Base-by-base conservation (phyloP, 1,284 basidiomycete species). In the Cutaneotrichosporon cavernicola region DNA sequence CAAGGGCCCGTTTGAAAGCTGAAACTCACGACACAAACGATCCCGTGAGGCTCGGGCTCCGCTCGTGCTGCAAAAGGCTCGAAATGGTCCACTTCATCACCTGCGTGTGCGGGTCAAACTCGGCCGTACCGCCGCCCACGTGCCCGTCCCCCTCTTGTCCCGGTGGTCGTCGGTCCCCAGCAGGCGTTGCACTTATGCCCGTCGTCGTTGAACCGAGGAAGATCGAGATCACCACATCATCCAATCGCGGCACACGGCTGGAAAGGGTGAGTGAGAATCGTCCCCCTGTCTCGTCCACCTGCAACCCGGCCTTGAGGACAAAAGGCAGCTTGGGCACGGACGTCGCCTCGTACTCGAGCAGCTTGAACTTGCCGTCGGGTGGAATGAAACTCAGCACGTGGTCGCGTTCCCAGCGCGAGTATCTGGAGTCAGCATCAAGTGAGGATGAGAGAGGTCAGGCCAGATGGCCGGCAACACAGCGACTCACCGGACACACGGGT, bases 321-420 rank as follows among this genome's bases (percentile, higher is more conserved):
- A 92, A 82, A 0, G 92, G 90, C 6, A 92, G 76, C 5, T 87
- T 84, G 56, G 76, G 81, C 14, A 85, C 82, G 18, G 63, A 61
- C 0, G 30, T 52, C 5, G 56, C 38, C 34, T 90, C 89, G 75
- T 97, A 97, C 72, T 93, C 90, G 77, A 90, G 86, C 32, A 97
- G 83, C 47, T 86, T 86, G 80, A 97, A 98, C 67, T 87, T 87
- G 11, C 95, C 95, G 73, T 98, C 95, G 2, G 95, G 95, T 4
- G 95, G 95, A 51, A 98, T 88, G 76, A 98, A 98, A 1, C 92
- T 95, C 60, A 98, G 83, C 0, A 86, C 82, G 69, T 87, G 88
- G 73, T 92, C 89, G 57, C 88, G 86, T 53, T 86, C 83, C 90
- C 92, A 97, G 60, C 88, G 87, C 71, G 87, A 86, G 58, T 93